phyloP scores from a whole-genome alignment of 768 basidiomycete species.

The Termitomyces sp. region DNA sequence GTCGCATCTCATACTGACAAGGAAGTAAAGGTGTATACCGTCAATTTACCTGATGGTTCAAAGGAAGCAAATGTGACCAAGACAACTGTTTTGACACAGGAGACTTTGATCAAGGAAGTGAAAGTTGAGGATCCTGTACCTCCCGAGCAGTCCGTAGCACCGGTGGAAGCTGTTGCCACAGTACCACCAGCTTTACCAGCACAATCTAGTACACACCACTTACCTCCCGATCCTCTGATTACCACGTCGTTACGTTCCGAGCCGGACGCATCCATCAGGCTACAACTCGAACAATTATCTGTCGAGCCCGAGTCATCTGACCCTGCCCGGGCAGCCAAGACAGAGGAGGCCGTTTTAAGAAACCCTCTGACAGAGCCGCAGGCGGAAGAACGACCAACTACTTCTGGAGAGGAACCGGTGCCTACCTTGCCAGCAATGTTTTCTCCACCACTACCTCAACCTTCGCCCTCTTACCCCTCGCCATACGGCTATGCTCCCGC shows the following conservation, averaged over 20 bases:
- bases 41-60: constrained; percentile 45
- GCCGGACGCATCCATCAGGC: constrained; percentile 25
- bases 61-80: constrained; percentile 19
- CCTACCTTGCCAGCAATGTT: constrained; percentile 37
- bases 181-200: not conserved
- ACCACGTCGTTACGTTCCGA: constrained; percentile 15
- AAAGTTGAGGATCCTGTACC: constrained; percentile 23
- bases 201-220: not conserved
- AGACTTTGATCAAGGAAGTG: constrained; percentile 41
- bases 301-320: constrained; percentile 27
- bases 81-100: constrained; percentile 20
- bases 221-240: constrained; percentile 17
- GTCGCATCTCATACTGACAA: constrained; percentile 15
- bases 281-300: constrained; percentile 35
- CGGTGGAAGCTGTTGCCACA: constrained; percentile 8
- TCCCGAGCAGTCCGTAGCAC: constrained; percentile 14
- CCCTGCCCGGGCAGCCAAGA: constrained; percentile 30
- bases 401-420: constrained; percentile 25
- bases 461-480: constrained; percentile 60
- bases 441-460: constrained; percentile 32
- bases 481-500: constrained; percentile 56
- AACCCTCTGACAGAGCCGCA: constrained; percentile 25
- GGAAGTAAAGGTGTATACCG: constrained; percentile 41
- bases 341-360: constrained; percentile 44
- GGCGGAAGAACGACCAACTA: constrained; percentile 13